These are phyloP conservation scores for Tolypocladium ophioglossoides DNA, from an alignment of 2,329 filamentous ascomycete species.

Conservation along the genomic window DNA sequence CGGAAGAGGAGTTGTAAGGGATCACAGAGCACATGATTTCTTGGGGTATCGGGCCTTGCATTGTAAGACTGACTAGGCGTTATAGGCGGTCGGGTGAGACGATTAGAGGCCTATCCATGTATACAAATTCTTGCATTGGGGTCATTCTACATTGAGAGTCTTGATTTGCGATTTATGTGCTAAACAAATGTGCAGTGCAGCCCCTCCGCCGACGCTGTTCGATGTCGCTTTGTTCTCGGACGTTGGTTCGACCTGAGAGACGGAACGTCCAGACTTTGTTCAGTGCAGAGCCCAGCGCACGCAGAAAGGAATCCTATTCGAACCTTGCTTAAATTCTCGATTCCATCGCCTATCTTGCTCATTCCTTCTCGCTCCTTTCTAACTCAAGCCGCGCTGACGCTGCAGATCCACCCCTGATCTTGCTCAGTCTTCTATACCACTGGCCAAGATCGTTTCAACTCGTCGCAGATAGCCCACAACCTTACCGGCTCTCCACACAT, in stretches of 20 bases:
- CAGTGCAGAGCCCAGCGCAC: background rate
- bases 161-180: background rate
- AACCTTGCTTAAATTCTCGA: background rate
- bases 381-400: background rate
- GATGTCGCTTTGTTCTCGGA: background rate
- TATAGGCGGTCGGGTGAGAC: slow-evolving; percentile 15
- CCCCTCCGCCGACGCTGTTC: background rate
- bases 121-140: slow-evolving; percentile 2
- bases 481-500: background rate
- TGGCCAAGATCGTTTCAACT: background rate
- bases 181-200: background rate
- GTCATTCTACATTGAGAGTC: slow-evolving; percentile 2
- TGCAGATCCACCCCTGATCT: background rate
- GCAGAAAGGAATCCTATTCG: background rate
- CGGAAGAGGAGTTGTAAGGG: slow-evolving; percentile 46
- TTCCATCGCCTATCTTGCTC: background rate
- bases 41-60: slow-evolving; percentile 8
- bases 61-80: slow-evolving; percentile 22
- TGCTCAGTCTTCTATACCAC: background rate
- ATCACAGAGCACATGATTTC: slow-evolving; percentile 10
- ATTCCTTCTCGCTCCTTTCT: background rate
- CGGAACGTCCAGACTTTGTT: background rate
- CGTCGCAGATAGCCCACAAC: background rate
- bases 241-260: background rate
- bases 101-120: slow-evolving; percentile 4